Evolutionary conservation across 1,139 yeast genomes (phyloP).

Genomic region (Hyphopichia pseudoburtonii): DNA sequence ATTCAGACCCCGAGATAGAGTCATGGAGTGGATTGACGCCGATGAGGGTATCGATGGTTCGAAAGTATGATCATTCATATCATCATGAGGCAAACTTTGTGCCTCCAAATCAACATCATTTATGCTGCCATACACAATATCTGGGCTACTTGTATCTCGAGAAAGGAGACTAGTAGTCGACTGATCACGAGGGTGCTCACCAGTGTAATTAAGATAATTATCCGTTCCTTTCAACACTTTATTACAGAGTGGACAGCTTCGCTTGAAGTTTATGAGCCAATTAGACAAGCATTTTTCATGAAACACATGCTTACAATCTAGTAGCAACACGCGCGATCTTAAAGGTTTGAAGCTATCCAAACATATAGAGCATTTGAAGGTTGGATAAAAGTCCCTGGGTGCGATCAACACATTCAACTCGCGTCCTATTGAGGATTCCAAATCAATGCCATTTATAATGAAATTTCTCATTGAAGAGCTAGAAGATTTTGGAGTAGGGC

Average conservation of each 20-base stretch:
- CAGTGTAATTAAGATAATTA: slow-evolving; percentile 10
- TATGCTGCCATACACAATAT: slow-evolving; percentile 4
- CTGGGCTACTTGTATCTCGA: background rate
- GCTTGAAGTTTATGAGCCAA: slow-evolving; percentile 45
- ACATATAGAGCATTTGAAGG: slow-evolving; percentile 49
- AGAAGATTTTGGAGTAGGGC: slow-evolving; percentile 17
- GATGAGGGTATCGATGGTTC: slow-evolving; percentile 2
- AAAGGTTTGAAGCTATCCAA: slow-evolving; percentile 41
- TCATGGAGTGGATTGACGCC: slow-evolving; percentile 4
- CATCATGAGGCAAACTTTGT: slow-evolving; percentile 1
- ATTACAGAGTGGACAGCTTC: slow-evolving; percentile 49
- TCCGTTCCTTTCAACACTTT: slow-evolving; percentile 17
- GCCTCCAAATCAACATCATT: slow-evolving; percentile 16
- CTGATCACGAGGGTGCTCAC: background rate
- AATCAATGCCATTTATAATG: slow-evolving; percentile 33
- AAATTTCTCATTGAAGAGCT: slow-evolving; percentile 19
- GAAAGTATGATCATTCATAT: too few species aligned
- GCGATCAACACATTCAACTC: slow-evolving; percentile 27
- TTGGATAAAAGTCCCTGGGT: slow-evolving; percentile 38
- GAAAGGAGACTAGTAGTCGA: too few species aligned
- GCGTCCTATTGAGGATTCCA: slow-evolving; percentile 18
- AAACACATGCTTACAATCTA: slow-evolving; percentile 45
- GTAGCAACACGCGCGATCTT: slow-evolving; percentile 37
- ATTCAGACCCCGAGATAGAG: too few species aligned
- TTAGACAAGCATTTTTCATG: slow-evolving; percentile 47